A percentile compares a stretch with the other conserved stretches of the same genome.
These are phyloP conservation scores for Nigrospora osmanthi DNA, from an alignment of 2,329 filamentous ascomycete genomes.

Conservation along the genomic window DNA sequence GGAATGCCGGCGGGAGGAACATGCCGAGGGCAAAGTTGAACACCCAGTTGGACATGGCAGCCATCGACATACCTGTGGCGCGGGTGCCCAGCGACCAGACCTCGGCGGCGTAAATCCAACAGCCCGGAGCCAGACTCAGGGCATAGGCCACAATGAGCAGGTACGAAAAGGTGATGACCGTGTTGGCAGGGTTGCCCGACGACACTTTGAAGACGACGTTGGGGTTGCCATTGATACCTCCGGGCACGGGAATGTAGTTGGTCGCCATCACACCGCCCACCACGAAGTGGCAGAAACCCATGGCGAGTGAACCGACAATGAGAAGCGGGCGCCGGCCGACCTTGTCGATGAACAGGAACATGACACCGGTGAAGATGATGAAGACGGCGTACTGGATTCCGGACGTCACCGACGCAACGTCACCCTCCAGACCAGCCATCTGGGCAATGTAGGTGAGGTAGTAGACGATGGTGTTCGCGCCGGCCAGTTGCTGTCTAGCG, in stretches of 20 bases:
- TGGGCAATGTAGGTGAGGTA: constrained; percentile 54
- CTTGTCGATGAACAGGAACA: constrained; percentile 44
- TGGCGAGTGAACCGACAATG: constrained; percentile 57
- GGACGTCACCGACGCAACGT: constrained; percentile 45
- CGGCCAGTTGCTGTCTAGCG: constrained; percentile 34
- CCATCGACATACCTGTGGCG: constrained; percentile 50
- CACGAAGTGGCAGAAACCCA: constrained; percentile 52
- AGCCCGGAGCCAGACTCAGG: constrained; percentile 54
- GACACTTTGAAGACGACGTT: constrained; percentile 46
- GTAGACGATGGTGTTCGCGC: constrained; percentile 47
- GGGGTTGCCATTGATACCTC: constrained; percentile 36
- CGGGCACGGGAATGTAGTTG: constrained; percentile 32
- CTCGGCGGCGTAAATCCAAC: constrained; percentile 60
- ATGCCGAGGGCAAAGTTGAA: constrained; percentile 55
- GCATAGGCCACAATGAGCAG: constrained; percentile 57
- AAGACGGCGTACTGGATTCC: constrained; percentile 48
- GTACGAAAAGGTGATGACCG: constrained; percentile 59
- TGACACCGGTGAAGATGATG: constrained; percentile 36
- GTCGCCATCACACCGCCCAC: constrained; percentile 44
- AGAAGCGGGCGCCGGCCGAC: constrained; percentile 57
- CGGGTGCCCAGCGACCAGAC: constrained; percentile 55
- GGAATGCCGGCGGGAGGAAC: constrained; percentile 49
- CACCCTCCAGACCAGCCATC: constrained; percentile 47
- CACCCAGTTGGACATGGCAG: constrained; percentile 44
- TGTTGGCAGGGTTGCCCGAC: constrained; percentile 43